These are phyloP conservation scores for Wallacemonas sp. DNA, from an alignment of 208 protist species.

Conservation along the genomic window DNA sequence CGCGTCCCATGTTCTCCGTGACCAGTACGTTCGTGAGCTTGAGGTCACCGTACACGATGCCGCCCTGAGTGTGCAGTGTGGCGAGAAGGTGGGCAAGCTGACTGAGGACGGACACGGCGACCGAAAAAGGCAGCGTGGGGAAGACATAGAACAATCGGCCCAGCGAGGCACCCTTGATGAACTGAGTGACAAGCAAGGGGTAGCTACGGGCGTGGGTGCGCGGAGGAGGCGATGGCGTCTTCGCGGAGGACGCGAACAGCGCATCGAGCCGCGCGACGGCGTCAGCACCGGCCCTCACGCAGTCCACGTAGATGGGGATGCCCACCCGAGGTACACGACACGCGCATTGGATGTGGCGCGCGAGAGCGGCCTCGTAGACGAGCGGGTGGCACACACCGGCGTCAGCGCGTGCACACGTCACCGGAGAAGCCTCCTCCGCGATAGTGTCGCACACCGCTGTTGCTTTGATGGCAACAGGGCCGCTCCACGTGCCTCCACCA, in stretches of 20 bases:
- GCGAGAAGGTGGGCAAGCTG: slow-evolving; percentile 18
- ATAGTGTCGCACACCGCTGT: no score
- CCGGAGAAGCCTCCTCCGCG: no score
- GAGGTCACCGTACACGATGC: slow-evolving; percentile 38
- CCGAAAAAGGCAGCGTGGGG: slow-evolving; percentile 18
- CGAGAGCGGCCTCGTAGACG: not conserved
- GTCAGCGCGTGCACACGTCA: no score
- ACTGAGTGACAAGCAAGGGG: slow-evolving; percentile 29
- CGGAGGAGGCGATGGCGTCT: not conserved
- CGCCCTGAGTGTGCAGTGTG: slow-evolving; percentile 19
- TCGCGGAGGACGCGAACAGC: no score
- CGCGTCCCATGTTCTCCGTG: slow-evolving; percentile 9
- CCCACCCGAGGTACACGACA: slow-evolving; percentile 7
- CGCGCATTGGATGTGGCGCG: not conserved
- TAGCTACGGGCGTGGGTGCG: not conserved
- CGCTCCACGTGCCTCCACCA: no score
- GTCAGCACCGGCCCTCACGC: slow-evolving; percentile 14
- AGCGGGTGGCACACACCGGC: not conserved
- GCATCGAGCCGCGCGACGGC: slow-evolving; percentile 14
- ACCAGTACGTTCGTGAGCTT: slow-evolving; percentile 44
- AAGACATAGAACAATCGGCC: slow-evolving; percentile 27
- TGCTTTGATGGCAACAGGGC: slow-evolving; percentile 28
- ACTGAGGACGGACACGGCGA: slow-evolving; percentile 10
- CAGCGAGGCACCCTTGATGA: slow-evolving; percentile 26
- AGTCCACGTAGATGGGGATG: slow-evolving; percentile 33